Evolutionary conservation across 306 rosid species (phyloP), one percentile per base, ranked within the genome.

Genomic region (Begonia loranthoides): DNA sequence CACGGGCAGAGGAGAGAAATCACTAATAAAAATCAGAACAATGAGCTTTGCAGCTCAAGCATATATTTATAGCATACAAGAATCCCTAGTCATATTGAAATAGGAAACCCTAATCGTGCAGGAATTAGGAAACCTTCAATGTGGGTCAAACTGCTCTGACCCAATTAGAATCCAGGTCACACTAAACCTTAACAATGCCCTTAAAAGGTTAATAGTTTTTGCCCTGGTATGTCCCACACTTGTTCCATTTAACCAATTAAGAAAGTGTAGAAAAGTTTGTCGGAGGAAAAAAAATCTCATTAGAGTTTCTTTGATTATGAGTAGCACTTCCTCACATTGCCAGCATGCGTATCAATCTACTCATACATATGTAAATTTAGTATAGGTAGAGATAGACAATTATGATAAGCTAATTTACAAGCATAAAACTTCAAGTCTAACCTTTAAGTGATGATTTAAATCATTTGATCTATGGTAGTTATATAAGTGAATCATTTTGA

Each of bases 191-290:
- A n/a, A n/a, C n/a, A n/a, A n/a, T n/a, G n/a, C n/a, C n/a, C 96
- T 65, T 74, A 90, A 65, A 87, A 87, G 69, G 58, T 68, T 59
- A 68, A 83, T 52, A 83, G 68, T 48, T 49, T 80, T 19, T 76
- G 72, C 57, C 94, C 96, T 4, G 51, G 65, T 56, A 74, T 54
- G 49, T 87, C 92, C 96, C 96, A 87, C 49, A 87, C 96, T 94
- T 87, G 66, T 59, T 52, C 65, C 57, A 58, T 66, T 54, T 51
- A 45, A 47, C 57, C 48, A 47, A 54, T 70, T 58, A 76, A 68
- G 60, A 24, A 41, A 33, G n/a, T n/a, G n/a, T 40, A 57, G 57
- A 21, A 57, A 17, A 22, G 52, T 68, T 63, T 24, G n/a, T 51
- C 44, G 56, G 14, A 51, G 34, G 56, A 49, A n/a, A 4, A 60